These are phyloP conservation scores for Cantharellus anzutake DNA, from an alignment of 768 basidiomycete species.

Conservation along the genomic window DNA sequence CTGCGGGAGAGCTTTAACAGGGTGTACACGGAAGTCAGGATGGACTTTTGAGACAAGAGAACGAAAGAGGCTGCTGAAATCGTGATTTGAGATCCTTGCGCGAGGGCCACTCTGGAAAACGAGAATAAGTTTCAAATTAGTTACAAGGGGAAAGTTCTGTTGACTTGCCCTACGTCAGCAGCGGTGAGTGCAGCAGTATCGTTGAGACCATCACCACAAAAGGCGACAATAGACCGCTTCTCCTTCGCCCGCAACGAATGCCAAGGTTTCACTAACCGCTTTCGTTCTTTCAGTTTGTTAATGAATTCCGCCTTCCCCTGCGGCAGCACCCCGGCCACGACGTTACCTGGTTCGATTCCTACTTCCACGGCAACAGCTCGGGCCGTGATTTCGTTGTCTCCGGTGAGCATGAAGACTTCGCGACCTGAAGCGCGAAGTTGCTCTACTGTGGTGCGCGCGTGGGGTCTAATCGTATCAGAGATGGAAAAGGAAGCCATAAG, in stretches of 20 bases:
- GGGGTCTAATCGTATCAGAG: slow-evolving; percentile 1
- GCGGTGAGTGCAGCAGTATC: slow-evolving; percentile 39
- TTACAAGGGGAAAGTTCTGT: slow-evolving; percentile 4
- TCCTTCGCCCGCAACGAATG: slow-evolving; percentile 20
- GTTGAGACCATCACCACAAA: slow-evolving; percentile 45
- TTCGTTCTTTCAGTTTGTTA: slow-evolving; percentile 15
- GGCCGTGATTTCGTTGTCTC: slow-evolving; percentile 54
- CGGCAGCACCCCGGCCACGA: slow-evolving; percentile 63
- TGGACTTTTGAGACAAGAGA: slow-evolving; percentile 79
- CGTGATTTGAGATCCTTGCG: slow-evolving; percentile 89
- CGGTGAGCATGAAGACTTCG: slow-evolving; percentile 63
- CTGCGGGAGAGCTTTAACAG: slow-evolving; percentile 75
- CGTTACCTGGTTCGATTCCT: slow-evolving; percentile 44
- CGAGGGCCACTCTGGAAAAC: slow-evolving; percentile 36
- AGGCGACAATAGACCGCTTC: slow-evolving; percentile 27
- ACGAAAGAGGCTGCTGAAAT: slow-evolving; percentile 97
- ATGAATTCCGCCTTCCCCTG: slow-evolving; percentile 44
- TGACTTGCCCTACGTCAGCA: slow-evolving; percentile 36
- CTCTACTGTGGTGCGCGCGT: not conserved
- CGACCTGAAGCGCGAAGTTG: slow-evolving; percentile 33
- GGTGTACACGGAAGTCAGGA: slow-evolving; percentile 91
- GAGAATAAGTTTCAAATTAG: not conserved
- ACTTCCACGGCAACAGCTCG: slow-evolving; percentile 45
- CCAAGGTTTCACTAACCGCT: slow-evolving; percentile 20
- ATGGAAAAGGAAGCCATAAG: slow-evolving; percentile 6